Percentiles rank a stretch among this genome's conserved stretches.
phyloP scores from a whole-genome alignment of 2,329 filamentous ascomycete genomes.

The Aspergillus sclerotialis region DNA sequence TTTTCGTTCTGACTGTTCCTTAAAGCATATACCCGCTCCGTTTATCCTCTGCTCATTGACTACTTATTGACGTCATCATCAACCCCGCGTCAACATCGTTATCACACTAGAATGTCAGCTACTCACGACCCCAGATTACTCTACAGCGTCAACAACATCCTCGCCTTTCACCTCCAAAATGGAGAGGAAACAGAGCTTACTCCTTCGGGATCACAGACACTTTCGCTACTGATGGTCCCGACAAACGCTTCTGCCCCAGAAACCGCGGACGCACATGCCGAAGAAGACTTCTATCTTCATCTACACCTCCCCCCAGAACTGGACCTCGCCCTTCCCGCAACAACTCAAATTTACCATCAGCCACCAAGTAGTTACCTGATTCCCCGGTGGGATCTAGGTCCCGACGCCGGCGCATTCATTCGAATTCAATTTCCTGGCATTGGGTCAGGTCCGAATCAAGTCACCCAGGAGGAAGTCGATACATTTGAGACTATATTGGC shows the following conservation, averaged over 20 bases:
- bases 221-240: slow-evolving; percentile 93
- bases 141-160: slow-evolving; percentile 65
- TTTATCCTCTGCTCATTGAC: neutral
- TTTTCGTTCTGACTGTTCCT: neutral
- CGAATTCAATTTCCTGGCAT: slow-evolving; percentile 79
- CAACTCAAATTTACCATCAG: slow-evolving; percentile 95
- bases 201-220: slow-evolving; percentile 76
- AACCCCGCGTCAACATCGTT: neutral
- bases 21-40: too few species aligned
- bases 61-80: slow-evolving; percentile 8
- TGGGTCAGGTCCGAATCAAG: slow-evolving; percentile 56
- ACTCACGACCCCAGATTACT: slow-evolving; percentile 32
- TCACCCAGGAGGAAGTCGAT: slow-evolving; percentile 84
- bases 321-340: slow-evolving; percentile 86
- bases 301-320: slow-evolving; percentile 91
- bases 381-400: slow-evolving; percentile 87
- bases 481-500: slow-evolving; percentile 97
- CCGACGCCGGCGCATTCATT: slow-evolving; percentile 83
- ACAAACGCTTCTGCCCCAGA: slow-evolving; percentile 66
- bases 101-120: slow-evolving; percentile 16
- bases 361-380: slow-evolving; percentile 89
- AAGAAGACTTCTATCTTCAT: slow-evolving; percentile 95
- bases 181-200: slow-evolving; percentile 79
- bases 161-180: slow-evolving; percentile 84
- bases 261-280: slow-evolving; percentile 51